phyloP scores from a whole-genome alignment of 495 filamentous ascomycete genomes.

The Haplographium delicatum region DNA sequence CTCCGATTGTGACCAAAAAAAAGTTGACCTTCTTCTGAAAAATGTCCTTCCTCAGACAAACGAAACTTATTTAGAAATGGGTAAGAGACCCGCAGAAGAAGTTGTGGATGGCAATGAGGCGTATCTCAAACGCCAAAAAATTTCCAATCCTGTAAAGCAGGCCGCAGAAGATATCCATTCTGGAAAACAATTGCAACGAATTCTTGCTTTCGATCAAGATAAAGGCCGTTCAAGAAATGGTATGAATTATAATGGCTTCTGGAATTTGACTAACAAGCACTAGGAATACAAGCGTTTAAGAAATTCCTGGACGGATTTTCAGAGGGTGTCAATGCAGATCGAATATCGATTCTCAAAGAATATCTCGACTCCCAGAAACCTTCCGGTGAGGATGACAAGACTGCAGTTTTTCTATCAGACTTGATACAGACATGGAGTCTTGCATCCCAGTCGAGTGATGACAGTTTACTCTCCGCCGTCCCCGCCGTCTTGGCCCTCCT shows the following conservation, averaged over 20 bases:
- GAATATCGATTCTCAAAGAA: slow-evolving; percentile 58
- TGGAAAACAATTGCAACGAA: slow-evolving; percentile 51
- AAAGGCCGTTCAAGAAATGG: slow-evolving; percentile 56
- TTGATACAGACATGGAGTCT: slow-evolving; percentile 77
- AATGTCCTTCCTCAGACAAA: not conserved
- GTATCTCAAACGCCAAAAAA: slow-evolving; percentile 27
- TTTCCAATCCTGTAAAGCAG: slow-evolving; percentile 7
- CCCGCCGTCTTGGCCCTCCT: slow-evolving; percentile 72
- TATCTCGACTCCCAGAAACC: slow-evolving; percentile 67
- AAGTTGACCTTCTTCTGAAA: not conserved
- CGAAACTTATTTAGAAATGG: slow-evolving; percentile 13
- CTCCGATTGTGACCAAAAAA: slow-evolving; percentile 1
- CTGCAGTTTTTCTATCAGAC: slow-evolving; percentile 59
- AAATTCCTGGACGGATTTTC: slow-evolving; percentile 62
- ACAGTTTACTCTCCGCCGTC: slow-evolving; percentile 67
- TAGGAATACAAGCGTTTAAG: slow-evolving; percentile 74
- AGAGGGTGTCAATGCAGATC: slow-evolving; percentile 44
- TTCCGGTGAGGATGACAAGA: slow-evolving; percentile 44
- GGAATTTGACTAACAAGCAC: slow-evolving; percentile 9
- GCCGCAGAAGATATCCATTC: slow-evolving; percentile 43
- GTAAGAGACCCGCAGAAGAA: slow-evolving; percentile 21
- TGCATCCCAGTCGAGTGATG: slow-evolving; percentile 65
- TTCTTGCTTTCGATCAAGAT: slow-evolving; percentile 66
- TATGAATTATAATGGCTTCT: slow-evolving; percentile 26
- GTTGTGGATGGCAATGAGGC: slow-evolving; percentile 20